These are phyloP conservation scores for Chenopodium berlandieri DNA, from an alignment of 148 eudicot genomes.

Conservation along the genomic window DNA sequence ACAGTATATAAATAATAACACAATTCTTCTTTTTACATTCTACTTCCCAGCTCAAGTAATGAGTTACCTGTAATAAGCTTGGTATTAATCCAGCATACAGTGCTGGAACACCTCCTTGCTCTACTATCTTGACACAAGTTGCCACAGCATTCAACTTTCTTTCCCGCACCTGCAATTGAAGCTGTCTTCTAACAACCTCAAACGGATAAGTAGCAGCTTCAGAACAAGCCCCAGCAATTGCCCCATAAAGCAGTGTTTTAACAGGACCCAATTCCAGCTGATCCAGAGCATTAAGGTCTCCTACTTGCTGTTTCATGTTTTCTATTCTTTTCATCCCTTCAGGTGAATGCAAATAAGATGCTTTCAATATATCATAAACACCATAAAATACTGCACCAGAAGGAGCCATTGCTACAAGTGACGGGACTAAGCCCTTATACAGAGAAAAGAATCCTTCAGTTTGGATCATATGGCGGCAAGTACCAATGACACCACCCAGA, in stretches of 20 bases:
- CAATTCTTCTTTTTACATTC: neutral
- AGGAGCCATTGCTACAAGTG: constrained; percentile 92
- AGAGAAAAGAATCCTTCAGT: constrained; percentile 95
- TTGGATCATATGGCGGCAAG: constrained; percentile 73
- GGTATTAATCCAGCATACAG: constrained; percentile 90
- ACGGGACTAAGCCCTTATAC: constrained; percentile 89
- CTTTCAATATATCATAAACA: constrained; percentile 87
- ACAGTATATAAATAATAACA: no score
- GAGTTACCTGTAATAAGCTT: constrained; percentile 80
- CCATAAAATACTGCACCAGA: constrained; percentile 97
- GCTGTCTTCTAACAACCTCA: constrained; percentile 98
- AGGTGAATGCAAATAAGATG: constrained; percentile 87
- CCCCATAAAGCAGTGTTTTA: constrained; percentile 85
- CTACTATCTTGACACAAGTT: constrained; percentile 74
- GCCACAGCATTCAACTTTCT: constrained; percentile 77
- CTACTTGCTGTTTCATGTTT: constrained; percentile 65
- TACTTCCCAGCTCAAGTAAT: neutral
- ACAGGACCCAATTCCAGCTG: constrained; percentile 81
- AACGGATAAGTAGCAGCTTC: constrained; percentile 98
- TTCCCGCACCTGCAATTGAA: constrained; percentile 89
- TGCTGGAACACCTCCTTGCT: constrained; percentile 92
- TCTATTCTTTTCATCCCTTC: constrained; percentile 71
- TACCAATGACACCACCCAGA: constrained; percentile 81
- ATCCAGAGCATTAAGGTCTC: constrained; percentile 75
- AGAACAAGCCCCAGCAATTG: constrained; percentile 93